A percentile compares a stretch with the other conserved stretches of the same genome.
phyloP scores from a whole-genome alignment of 2,329 filamentous ascomycete genomes.

The Sporothrix globosa region DNA sequence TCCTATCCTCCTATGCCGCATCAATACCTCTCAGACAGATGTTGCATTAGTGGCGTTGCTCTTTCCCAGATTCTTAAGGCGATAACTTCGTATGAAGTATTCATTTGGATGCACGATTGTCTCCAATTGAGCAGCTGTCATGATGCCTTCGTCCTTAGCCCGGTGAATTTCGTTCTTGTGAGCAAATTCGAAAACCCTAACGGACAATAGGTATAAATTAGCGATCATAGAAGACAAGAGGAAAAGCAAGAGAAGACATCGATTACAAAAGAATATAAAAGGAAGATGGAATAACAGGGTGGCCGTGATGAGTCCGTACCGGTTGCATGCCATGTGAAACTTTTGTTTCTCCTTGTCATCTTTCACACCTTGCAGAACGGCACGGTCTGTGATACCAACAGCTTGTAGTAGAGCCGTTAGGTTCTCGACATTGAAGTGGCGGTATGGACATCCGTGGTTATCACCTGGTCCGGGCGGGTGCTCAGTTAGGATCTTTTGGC shows the following conservation, averaged over 20 bases:
- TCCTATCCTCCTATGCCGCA: no score
- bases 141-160: constrained; percentile 73
- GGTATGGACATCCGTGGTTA: constrained; percentile 92
- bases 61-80: constrained; percentile 77
- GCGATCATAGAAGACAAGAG: not conserved
- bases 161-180: constrained; percentile 79
- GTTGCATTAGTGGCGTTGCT: constrained; percentile 55
- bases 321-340: constrained; percentile 94
- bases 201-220: not conserved
- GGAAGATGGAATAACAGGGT: not conserved
- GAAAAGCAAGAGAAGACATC: not conserved
- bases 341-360: constrained; percentile 88
- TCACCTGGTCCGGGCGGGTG: constrained; percentile 85
- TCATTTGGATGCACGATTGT: constrained; percentile 97
- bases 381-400: constrained; percentile 77
- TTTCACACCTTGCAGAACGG: constrained; percentile 76
- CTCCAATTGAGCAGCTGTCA: constrained; percentile 77
- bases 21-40: constrained; percentile 62
- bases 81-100: constrained; percentile 93
- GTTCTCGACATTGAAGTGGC: constrained; percentile 89
- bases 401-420: constrained; percentile 73
- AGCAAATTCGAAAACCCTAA: constrained; percentile 80
- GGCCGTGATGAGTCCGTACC: constrained; percentile 52
- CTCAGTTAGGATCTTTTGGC: constrained; percentile 92
- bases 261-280: constrained; percentile 4